Evolutionary conservation across 2,329 filamentous ascomycete genomes (phyloP).

Genomic region (Phialophora chinensis): DNA sequence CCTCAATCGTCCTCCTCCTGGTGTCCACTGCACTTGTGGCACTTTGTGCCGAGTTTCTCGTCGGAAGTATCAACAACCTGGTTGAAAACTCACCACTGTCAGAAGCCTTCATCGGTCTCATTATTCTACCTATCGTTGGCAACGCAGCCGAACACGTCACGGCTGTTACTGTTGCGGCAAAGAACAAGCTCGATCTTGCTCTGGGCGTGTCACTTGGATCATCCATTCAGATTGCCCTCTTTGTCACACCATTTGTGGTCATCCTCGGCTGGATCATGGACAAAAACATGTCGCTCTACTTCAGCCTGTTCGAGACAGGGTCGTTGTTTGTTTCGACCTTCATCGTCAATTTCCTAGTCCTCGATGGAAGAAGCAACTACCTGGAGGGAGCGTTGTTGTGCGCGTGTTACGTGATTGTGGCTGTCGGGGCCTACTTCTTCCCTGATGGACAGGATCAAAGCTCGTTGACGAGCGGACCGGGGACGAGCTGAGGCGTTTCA

Average conservation of each 20-base stretch:
- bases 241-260: slow-evolving; percentile 67
- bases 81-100: slow-evolving; percentile 57
- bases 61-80: slow-evolving; percentile 63
- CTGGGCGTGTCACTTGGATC: slow-evolving; percentile 71
- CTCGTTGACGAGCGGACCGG: slow-evolving; percentile 31
- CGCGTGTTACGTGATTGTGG: slow-evolving; percentile 67
- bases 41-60: slow-evolving; percentile 73
- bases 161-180: slow-evolving; percentile 65
- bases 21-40: slow-evolving; percentile 78
- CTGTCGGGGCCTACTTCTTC: slow-evolving; percentile 51
- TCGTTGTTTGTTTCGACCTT: slow-evolving; percentile 62
- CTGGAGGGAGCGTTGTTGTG: slow-evolving; percentile 67
- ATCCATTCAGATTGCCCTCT: slow-evolving; percentile 68
- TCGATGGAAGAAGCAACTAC: slow-evolving; percentile 65
- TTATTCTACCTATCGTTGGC: slow-evolving; percentile 69
- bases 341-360: slow-evolving; percentile 66
- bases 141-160: slow-evolving; percentile 72
- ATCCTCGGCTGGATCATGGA: slow-evolving; percentile 67
- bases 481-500: neutral
- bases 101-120: slow-evolving; percentile 67
- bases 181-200: slow-evolving; percentile 71
- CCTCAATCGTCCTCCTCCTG: slow-evolving; percentile 73
- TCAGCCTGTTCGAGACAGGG: slow-evolving; percentile 85
- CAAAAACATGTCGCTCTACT: slow-evolving; percentile 75
- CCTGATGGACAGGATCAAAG: slow-evolving; percentile 38